Evolutionary conservation across 345 rosid genomes (phyloP), one percentile per base, ranked within the genome.

Genomic region (Anastatica hierochuntica): DNA sequence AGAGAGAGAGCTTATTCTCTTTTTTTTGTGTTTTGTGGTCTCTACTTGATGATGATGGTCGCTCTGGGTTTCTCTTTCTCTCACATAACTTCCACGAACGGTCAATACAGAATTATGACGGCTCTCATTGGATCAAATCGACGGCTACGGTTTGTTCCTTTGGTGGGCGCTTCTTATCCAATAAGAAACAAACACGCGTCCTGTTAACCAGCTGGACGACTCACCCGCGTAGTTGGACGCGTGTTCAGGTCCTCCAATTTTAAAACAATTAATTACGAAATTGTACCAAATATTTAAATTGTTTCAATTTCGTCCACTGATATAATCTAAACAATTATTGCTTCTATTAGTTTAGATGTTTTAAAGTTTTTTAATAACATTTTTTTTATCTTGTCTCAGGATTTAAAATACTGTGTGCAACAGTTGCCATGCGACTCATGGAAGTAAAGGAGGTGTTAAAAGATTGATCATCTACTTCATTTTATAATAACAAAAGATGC

Each of bases 71-170:
- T 65, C 62, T 54, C 52, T 56, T 34, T 63, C 63, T 64, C 61
- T 52, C 71, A 53, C 71, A 67, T 21, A 66, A 66, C 66, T 66
- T 66, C 71, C 66, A 52, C 71, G 71, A 66, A 66, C 70, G 70
- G 70, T 65, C 70, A 65, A 65, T 43, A 65, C 53, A 26, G 64
- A 49, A 37, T 52, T 23, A 66, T 58, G 71, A 66, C 71, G 65
- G 58, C 60, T 66, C 66, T 31, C 45, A 21, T 38, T 53, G 35
- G 50, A 38, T 52, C 10, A 1, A 30, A 59, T 66, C 65, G 60
- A 66, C 71, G 71, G 71, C 71, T 52, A 16, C 8, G 50, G 53
- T 52, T 58, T 33, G 15, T 59, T 52, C 71, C 53, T 59, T 59
- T 59, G 71, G 71, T 66, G 56, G 70, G 71, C 66, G 71, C 60